A percentile compares a stretch with the other conserved stretches of the same genome.
phyloP scores from a whole-genome alignment of 129 eudicot species.

The Pulicaria dysenterica region DNA sequence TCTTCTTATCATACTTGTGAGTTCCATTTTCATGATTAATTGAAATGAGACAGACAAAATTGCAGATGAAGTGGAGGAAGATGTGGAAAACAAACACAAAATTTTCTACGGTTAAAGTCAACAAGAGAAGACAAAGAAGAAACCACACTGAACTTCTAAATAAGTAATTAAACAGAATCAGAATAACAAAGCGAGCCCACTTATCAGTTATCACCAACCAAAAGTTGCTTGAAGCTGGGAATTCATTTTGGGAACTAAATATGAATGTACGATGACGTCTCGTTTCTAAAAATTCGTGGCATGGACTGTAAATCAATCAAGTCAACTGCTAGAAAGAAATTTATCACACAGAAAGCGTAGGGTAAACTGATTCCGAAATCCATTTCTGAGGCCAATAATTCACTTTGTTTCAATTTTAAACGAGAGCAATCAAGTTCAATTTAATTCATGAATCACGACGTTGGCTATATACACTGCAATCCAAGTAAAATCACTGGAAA shows the following conservation, averaged over 20 bases:
- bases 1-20: background rate
- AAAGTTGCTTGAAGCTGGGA: no score
- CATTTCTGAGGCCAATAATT: slow-evolving; percentile 10
- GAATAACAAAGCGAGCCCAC: background rate
- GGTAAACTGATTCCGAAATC: background rate
- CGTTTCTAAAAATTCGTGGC: background rate
- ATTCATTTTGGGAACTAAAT: no score
- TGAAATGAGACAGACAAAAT: background rate
- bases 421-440: slow-evolving; percentile 5
- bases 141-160: background rate
- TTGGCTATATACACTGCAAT: background rate
- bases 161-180: background rate
- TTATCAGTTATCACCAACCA: slow-evolving; percentile 4
- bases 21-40: background rate
- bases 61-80: background rate
- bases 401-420: background rate
- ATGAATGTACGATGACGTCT: background rate
- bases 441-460: slow-evolving; percentile 13
- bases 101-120: background rate
- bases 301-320: background rate
- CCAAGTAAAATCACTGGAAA: background rate
- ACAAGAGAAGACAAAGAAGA: background rate
- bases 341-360: background rate
- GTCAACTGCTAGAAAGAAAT: background rate
- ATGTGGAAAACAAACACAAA: background rate